These are phyloP conservation scores for Acacia acuminata DNA, from an alignment of 306 rosid genomes.

Conservation along the genomic window DNA sequence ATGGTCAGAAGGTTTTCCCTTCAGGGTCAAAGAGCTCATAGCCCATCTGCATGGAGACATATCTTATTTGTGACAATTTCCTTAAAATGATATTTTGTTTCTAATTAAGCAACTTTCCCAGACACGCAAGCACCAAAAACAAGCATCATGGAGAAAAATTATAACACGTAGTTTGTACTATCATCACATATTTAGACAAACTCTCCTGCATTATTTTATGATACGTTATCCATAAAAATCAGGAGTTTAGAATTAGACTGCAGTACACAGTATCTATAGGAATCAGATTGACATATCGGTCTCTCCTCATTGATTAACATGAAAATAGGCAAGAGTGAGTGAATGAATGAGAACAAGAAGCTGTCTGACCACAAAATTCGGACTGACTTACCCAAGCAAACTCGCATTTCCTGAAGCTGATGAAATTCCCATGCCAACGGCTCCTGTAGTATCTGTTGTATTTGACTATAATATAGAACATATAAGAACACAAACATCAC, in stretches of 20 bases:
- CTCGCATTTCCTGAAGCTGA: constrained; percentile 82
- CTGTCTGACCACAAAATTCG: background rate
- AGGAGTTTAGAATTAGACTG: background rate
- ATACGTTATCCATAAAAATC: background rate
- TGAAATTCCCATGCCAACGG: constrained; percentile 52
- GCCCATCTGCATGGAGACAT: constrained; percentile 79
- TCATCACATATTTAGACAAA: background rate
- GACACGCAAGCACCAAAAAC: constrained; percentile 17
- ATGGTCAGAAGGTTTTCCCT: constrained; percentile 91
- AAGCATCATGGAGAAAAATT: background rate
- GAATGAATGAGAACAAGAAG: background rate
- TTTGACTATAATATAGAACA: constrained; percentile 53
- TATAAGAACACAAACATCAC: constrained; percentile 30
- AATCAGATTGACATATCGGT: background rate
- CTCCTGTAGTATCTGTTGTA: constrained; percentile 59
- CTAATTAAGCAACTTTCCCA: constrained; percentile 4
- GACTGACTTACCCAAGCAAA: constrained; percentile 82
- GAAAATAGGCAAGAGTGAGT: background rate
- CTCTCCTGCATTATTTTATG: background rate
- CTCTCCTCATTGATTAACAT: constrained; percentile 14
- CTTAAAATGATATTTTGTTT: constrained; percentile 1
- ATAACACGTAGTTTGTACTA: background rate
- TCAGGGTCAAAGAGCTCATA: constrained; percentile 97
- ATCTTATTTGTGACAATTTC: constrained; percentile 19
- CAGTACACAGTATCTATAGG: background rate